A percentile compares a stretch with the other conserved stretches of the same genome.
These are phyloP conservation scores for Incumbomyces lentus DNA, from an alignment of 2,329 filamentous ascomycete genomes.

Conservation along the genomic window DNA sequence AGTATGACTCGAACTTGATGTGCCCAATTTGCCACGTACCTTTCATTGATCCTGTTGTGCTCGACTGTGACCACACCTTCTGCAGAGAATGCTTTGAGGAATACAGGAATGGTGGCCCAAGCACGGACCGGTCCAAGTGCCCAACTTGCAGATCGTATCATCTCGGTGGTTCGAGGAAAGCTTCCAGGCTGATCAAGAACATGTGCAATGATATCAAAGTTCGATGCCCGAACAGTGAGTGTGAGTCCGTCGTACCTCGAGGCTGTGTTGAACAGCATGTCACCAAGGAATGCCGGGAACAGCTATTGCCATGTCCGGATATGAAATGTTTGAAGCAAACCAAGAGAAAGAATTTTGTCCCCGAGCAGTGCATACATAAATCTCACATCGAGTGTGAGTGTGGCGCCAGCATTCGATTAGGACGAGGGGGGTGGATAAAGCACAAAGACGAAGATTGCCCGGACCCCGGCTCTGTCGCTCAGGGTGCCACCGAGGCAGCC, in stretches of 20 bases:
- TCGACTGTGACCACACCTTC: conserved; percentile 55
- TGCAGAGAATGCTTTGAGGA: conserved; percentile 48
- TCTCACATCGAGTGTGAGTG: conserved; percentile 21
- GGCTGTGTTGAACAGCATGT: conserved; percentile 50
- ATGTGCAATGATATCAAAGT: conserved; percentile 54
- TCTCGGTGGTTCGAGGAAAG: conserved; percentile 29
- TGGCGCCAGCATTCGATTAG: conserved; percentile 18
- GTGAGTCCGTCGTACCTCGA: conserved; percentile 42
- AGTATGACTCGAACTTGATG: conserved; percentile 50
- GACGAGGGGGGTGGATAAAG: conserved; percentile 18
- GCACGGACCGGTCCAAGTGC: conserved; percentile 31
- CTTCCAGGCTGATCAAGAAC: conserved; percentile 47
- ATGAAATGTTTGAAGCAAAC: conserved; percentile 41
- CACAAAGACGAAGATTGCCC: conserved; percentile 21
- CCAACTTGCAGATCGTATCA: conserved; percentile 46
- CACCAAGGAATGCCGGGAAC: conserved; percentile 49
- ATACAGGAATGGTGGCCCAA: conserved; percentile 16
- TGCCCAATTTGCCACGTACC: conserved; percentile 56
- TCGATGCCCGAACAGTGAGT: conserved; percentile 50
- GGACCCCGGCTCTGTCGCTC: conserved; percentile 2
- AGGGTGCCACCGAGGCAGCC: background rate
- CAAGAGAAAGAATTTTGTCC: conserved; percentile 42
- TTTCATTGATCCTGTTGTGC: conserved; percentile 48
- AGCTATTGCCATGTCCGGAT: conserved; percentile 43
- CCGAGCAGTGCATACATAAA: conserved; percentile 18